Evolutionary conservation across 2,329 filamentous ascomycete genomes (phyloP), one percentile per base, ranked within the genome.

Genomic region (Blastomyces parvus): DNA sequence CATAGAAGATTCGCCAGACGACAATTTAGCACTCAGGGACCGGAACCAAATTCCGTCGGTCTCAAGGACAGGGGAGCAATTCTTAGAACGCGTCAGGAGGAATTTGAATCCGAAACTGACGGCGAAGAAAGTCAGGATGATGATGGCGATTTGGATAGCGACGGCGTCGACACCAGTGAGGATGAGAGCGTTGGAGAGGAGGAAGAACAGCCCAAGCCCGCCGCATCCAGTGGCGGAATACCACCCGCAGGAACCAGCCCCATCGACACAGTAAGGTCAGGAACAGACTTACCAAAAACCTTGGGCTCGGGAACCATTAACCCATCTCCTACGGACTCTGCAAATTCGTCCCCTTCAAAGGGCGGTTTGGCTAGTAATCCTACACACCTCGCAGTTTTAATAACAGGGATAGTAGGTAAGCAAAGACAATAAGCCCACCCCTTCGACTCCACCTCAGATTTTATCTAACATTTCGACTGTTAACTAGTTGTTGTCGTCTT

Each of bases 131-230:
- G 59, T 22, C 62, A 62, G 60, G 48, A 30, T 52, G 48, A 52
- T 27, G 48, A 52, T 4, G 13, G 17, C 5, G 48, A 52, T 52
- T 52, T 13, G 25, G 48, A 30, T 52, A 5, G 25, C 25, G 62
- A 59, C 62, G 60, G 60, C 44, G 64, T 64, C 60, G 56, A 63
- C 46, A 42, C 59, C 50, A 59, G 58, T 33, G 40, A n/a, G 6
- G 58, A 44, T 59, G 56, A 59, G 38, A 30, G 22, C 38, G 38
- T 25, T 30, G 50, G n/a, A 61, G 56, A 53, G 59, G 59, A 58
- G 63, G 22, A 36, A 36, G 36, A 30, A n/a, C 30, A 59, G 25
- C 58, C 25, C 25, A 27, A 48, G 17, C 42, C 42, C 3, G 19
- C 17, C 9, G 17, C 14, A n/a, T 36, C 42, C 14, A 59, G 25